Base-by-base conservation (phyloP, 768 basidiomycete species). In the Trametes cubensis region DNA sequence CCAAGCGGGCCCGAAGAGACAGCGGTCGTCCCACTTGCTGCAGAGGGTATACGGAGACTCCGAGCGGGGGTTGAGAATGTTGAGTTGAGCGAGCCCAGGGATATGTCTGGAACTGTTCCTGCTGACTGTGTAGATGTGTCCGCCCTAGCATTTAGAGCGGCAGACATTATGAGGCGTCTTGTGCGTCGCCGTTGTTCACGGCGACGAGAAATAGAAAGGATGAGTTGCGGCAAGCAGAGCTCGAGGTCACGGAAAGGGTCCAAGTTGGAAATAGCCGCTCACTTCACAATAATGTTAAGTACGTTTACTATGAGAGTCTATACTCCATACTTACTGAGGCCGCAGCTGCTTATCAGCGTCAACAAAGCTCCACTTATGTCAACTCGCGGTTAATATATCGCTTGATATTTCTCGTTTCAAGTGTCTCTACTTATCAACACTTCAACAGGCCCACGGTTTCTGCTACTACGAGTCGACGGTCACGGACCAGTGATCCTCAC, bases 41-140 rank as follows among this genome's bases (percentile, higher is more conserved):
- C 51, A 0, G 85, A 85, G 3, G 82, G 81, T 6, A 80, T 73
- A 13, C 83, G 79, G 34, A 78, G 69, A 52, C 67, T 72, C 64
- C 80, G 70, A 0, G 76, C 80, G 23, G 84, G 85, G 0, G 83
- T 85, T 1, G 83, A 83, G 66, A 85, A 79, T 8, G 77, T 80
- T 8, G 83, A 83, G 26, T 74, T 75, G 15, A 86, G 72, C 10
- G 86, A 85, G 28, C 82, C 83, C 1, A 88, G 76, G 8, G 87
- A 86, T 38, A 88, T 73, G 66, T 88, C 87, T n/a, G 81, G 83
- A 41, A 83, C 76, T 2, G 76, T 82, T 47, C 76, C 75, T 18
- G 70, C 67, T 0, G 83, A 83, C 58, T 79, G 77, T 2, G 72
- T 69, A 2, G 81, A 82, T 14, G 76, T 72, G 65, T 82, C 81